phyloP scores from a whole-genome alignment of 495 filamentous ascomycete species.

The Penicillium lividum region DNA sequence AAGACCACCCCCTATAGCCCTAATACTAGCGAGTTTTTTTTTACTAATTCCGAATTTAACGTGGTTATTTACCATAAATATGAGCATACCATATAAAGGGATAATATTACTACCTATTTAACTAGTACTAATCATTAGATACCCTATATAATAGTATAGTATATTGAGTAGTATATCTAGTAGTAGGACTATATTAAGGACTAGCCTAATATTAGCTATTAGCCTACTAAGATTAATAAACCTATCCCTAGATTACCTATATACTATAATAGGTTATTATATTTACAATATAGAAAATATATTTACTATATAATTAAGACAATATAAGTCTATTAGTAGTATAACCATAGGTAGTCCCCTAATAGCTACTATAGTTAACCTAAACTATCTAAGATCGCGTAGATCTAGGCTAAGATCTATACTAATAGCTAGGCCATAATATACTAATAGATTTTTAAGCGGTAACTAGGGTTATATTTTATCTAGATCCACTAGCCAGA shows the following conservation, averaged over 20 bases:
- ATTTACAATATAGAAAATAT: not conserved
- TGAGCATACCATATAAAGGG: not conserved
- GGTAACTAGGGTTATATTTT: not conserved
- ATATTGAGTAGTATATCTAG: not conserved
- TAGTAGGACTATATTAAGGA: not conserved
- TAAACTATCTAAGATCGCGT: not conserved
- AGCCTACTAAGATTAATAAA: not conserved
- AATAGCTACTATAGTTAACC: not conserved
- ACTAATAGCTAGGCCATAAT: not conserved
- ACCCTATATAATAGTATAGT: not conserved
- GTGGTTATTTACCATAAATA: not conserved
- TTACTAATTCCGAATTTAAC: not conserved
- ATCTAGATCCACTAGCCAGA: not conserved
- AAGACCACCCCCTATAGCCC: not conserved
- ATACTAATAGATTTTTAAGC: not conserved
- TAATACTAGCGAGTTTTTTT: not conserved
- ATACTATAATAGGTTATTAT: not conserved
- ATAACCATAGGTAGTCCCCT: not conserved
- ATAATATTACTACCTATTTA: not conserved
- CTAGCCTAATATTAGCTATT: not conserved
- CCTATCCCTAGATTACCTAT: not conserved
- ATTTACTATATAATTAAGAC: no score
- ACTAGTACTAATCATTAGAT: not conserved
- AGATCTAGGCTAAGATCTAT: not conserved
- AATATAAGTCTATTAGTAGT: not conserved